A percentile compares a stretch with the other conserved stretches of the same genome.
Evolutionary conservation across 805 yeast species (phyloP).

Genomic region (Yarrowia hollandica): DNA sequence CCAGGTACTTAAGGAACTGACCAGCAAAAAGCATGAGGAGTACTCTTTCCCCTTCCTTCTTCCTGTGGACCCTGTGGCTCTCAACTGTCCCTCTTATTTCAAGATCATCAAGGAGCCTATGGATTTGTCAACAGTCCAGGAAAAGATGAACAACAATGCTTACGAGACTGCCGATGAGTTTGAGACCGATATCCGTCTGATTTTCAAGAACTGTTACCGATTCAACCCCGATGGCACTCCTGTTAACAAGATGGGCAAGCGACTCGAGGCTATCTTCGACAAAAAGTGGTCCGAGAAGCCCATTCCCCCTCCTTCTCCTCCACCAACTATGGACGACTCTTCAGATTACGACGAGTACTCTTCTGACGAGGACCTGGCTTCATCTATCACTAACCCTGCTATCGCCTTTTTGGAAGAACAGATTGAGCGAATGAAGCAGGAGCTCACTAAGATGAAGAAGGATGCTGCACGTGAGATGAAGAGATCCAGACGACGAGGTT

Average conservation of each 20-base stretch:
- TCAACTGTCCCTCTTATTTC: constrained; percentile 86
- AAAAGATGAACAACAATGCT: constrained; percentile 78
- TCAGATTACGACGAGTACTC: constrained; percentile 46
- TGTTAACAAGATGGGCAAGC: constrained; percentile 92
- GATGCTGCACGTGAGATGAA: constrained; percentile 39
- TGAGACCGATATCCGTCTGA: constrained; percentile 75
- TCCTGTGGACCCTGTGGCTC: constrained; percentile 94
- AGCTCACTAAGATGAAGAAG: constrained; percentile 76
- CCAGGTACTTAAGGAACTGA: constrained; percentile 76
- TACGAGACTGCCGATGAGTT: constrained; percentile 88
- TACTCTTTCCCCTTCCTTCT: constrained; percentile 86
- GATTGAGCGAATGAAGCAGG: constrained; percentile 78
- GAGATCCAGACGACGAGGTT: constrained; percentile 50
- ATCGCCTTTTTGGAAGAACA: constrained; percentile 87
- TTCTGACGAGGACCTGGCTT: constrained; percentile 44
- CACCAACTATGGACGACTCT: constrained; percentile 48
- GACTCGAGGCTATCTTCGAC: constrained; percentile 81
- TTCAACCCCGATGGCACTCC: constrained; percentile 98
- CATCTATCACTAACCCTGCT: constrained; percentile 78
- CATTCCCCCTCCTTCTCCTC: constrained; percentile 61
- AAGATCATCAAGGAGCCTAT: constrained; percentile 88
- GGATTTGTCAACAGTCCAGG: constrained; percentile 86
- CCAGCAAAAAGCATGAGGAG: constrained; percentile 76
- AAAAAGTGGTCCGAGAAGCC: constrained; percentile 89
- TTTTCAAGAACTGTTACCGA: constrained; percentile 83